phyloP scores from a whole-genome alignment of 345 rosid genomes.

The Kandelia obovata region DNA sequence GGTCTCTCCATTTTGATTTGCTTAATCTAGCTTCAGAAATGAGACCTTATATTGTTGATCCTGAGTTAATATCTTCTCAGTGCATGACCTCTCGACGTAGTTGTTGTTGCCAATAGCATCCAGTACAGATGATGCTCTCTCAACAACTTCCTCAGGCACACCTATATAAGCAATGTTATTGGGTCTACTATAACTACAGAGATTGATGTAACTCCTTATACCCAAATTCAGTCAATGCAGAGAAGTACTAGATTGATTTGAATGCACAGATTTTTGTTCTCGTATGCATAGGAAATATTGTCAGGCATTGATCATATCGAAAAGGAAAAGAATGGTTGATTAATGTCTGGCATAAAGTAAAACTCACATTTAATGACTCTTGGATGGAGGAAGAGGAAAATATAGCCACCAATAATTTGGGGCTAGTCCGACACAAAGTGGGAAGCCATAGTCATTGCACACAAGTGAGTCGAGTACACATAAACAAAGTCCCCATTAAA shows the following conservation, averaged over 20 bases:
- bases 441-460: neutral
- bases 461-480: neutral
- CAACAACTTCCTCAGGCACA: conserved; percentile 72
- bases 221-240: too few species aligned
- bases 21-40: neutral
- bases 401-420: neutral
- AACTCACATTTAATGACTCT: neutral
- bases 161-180: conserved; percentile 37
- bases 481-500: too few species aligned
- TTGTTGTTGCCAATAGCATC: conserved; percentile 48
- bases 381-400: neutral
- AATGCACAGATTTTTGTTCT: neutral
- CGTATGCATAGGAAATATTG: neutral
- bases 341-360: neutral
- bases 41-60: conserved; percentile 68
- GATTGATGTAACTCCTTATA: too few species aligned
- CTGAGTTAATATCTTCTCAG: conserved; percentile 53
- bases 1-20: neutral
- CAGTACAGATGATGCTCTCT: conserved; percentile 66
- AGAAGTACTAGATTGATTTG: neutral
- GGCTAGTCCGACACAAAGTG: neutral
- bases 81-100: conserved; percentile 45
- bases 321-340: too few species aligned
- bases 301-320: neutral
- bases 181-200: conserved; percentile 3